Conservation (phyloP, 306 rosid species). For the Begonia masoniana region DNA sequence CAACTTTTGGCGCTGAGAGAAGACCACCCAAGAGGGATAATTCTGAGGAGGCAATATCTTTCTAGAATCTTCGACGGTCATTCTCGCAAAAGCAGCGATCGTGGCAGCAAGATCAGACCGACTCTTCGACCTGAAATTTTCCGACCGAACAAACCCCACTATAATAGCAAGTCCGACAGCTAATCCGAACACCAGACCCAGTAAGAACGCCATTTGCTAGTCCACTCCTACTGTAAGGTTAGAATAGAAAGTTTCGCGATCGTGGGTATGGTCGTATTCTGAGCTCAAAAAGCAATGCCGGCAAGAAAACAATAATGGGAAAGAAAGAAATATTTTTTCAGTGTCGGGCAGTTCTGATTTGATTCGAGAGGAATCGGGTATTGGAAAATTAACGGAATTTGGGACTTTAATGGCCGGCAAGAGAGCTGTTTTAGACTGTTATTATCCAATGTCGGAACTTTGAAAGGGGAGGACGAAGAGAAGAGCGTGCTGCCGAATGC, state of each 20-base stretch:
- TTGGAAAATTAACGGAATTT: too few relatives aligned
- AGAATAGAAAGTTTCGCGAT: not conserved
- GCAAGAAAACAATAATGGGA: not conserved
- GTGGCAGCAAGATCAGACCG: conserved; percentile 65
- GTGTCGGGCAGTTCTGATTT: too few relatives aligned
- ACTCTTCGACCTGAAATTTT: conserved; percentile 50
- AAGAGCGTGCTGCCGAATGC: too few relatives aligned
- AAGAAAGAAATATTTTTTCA: not conserved
- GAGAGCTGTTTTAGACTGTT: too few relatives aligned
- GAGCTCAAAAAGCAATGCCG: conserved; percentile 4
- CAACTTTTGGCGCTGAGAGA: conserved; percentile 70
- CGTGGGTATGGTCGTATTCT: not conserved
- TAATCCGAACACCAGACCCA: conserved; percentile 61
- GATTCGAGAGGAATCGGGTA: too few relatives aligned
- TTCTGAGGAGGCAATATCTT: conserved; percentile 62
- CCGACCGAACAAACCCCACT: conserved; percentile 48
- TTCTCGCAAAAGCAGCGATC: conserved; percentile 65
- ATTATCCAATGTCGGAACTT: too few relatives aligned
- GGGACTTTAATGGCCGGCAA: too few relatives aligned
- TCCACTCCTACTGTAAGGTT: not conserved
- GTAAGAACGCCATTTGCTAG: conserved; percentile 48
- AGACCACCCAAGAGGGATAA: conserved; percentile 93
- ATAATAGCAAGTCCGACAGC: conserved; percentile 44
- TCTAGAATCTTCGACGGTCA: conserved; percentile 81
- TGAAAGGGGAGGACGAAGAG: too few relatives aligned